Evolutionary conservation across 495 filamentous ascomycete species (phyloP).

Genomic region (Penicillium salamii): DNA sequence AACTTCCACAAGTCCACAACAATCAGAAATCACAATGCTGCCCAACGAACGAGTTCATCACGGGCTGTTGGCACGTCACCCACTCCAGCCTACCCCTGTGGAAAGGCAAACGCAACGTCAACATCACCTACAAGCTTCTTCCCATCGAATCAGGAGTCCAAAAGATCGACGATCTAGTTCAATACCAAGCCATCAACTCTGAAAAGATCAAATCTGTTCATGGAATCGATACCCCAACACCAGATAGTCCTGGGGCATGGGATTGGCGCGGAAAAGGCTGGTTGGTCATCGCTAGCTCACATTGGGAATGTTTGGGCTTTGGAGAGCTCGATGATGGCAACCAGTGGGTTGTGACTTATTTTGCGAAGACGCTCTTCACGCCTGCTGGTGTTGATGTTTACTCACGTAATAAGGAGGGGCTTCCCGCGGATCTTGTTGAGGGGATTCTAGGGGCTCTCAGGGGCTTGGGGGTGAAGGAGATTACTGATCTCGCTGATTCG

Average conservation of each 20-base stretch:
- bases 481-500: constrained; percentile 13
- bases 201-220: constrained; percentile 55
- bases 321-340: constrained; percentile 48
- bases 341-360: constrained; percentile 72
- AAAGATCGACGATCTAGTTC: constrained; percentile 65
- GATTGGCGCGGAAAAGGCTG: constrained; percentile 70
- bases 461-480: constrained; percentile 22
- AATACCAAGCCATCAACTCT: constrained; percentile 51
- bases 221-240: constrained; percentile 60
- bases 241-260: constrained; percentile 48
- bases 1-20: constrained; percentile 12
- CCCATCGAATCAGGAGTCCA: constrained; percentile 20
- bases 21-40: constrained; percentile 27
- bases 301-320: constrained; percentile 75
- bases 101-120: constrained; percentile 63
- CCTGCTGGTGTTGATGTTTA: constrained; percentile 74
- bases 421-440: constrained; percentile 44
- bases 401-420: constrained; percentile 52
- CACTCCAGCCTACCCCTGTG: constrained; percentile 72
- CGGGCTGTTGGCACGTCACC: constrained; percentile 66
- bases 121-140: constrained; percentile 64
- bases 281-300: constrained; percentile 59
- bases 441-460: constrained; percentile 43
- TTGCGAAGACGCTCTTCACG: constrained; percentile 70
- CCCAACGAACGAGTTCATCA: constrained; percentile 55